Percentiles rank a stretch among this genome's conserved stretches.
Conservation (phyloP, 179 eudicot species). For the Camellia oleifera region DNA sequence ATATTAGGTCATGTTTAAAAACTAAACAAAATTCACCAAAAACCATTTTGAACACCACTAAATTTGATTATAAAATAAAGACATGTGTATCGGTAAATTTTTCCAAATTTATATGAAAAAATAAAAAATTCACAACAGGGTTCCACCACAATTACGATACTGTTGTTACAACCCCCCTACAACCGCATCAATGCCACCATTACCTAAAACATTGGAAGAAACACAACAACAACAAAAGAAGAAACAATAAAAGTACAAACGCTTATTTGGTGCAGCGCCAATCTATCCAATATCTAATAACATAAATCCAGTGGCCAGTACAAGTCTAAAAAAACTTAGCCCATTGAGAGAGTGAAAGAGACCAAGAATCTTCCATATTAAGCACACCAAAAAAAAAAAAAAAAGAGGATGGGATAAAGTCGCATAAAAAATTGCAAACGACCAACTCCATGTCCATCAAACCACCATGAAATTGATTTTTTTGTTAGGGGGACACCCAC, state of each 20-base stretch:
- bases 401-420: neutral
- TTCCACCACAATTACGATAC: neutral
- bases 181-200: neutral
- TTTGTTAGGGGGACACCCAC: conserved; percentile 4
- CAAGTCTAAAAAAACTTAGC: neutral
- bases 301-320: neutral
- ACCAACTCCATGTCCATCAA: neutral
- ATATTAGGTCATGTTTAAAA: no score
- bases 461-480: neutral
- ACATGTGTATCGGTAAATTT: no score
- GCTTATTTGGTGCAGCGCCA: neutral
- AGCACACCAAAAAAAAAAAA: no score
- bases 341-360: neutral
- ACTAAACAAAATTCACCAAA: no score
- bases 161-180: neutral
- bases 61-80: no score
- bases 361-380: neutral
- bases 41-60: no score
- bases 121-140: no score
- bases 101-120: no score
- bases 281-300: neutral
- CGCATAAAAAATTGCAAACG: neutral
- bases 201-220: neutral
- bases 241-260: neutral
- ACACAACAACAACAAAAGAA: neutral